These are phyloP conservation scores for Lachnellula suecica DNA, from an alignment of 2,329 filamentous ascomycete species.

Conservation along the genomic window DNA sequence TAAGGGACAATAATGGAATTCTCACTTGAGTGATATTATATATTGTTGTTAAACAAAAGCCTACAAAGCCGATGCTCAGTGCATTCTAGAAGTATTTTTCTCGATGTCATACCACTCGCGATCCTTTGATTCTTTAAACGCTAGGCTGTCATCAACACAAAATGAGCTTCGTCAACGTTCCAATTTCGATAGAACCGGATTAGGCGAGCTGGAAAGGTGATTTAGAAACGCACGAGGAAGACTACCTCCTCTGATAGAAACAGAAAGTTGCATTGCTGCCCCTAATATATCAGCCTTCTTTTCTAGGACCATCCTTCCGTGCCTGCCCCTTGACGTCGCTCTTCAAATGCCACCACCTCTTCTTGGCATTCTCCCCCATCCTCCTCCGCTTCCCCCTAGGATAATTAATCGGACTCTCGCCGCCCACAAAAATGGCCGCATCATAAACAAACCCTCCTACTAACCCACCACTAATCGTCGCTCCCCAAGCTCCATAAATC, in stretches of 20 bases:
- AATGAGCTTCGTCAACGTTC: too few relatives aligned
- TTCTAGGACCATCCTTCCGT: background rate
- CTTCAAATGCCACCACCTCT: background rate
- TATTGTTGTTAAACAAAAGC: too few relatives aligned
- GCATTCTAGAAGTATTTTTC: too few relatives aligned
- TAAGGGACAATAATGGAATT: too few relatives aligned
- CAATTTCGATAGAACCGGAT: too few relatives aligned
- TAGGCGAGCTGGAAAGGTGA: too few relatives aligned
- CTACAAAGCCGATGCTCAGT: too few relatives aligned
- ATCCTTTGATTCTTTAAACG: too few relatives aligned
- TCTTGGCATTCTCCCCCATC: background rate
- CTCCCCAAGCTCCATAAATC: constrained; percentile 41
- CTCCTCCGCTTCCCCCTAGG: background rate
- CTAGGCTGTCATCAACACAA: too few relatives aligned
- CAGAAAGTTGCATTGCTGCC: too few relatives aligned
- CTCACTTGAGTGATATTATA: too few relatives aligned
- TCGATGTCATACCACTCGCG: too few relatives aligned
- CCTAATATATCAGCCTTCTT: background rate
- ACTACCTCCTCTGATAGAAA: background rate
- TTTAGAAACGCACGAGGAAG: background rate
- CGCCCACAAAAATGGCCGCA: constrained; percentile 1
- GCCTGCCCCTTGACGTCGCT: background rate
- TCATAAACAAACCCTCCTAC: constrained; percentile 36
- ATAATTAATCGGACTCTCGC: constrained; percentile 2
- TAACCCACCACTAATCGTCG: constrained; percentile 35